phyloP scores from a whole-genome alignment of 352 stramenopile genomes.

The Pythium diclinum region DNA sequence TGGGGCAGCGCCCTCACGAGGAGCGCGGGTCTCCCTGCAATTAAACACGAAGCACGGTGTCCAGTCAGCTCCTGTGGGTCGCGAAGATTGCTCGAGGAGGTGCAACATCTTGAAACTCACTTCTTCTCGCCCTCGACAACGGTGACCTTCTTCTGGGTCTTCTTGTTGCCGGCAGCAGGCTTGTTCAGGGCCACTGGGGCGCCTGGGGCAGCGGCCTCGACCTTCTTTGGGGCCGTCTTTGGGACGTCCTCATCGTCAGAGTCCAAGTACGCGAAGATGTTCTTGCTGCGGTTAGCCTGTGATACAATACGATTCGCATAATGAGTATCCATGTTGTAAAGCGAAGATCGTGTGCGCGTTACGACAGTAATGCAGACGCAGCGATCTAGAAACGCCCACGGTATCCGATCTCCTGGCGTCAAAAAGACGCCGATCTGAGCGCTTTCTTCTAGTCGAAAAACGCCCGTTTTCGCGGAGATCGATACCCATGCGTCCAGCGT shows the following conservation, averaged over 20 bases:
- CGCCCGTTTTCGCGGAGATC: neutral
- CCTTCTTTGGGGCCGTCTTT: slow-evolving; percentile 44
- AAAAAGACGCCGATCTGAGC: neutral
- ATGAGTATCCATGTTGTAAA: neutral
- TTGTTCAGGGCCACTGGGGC: slow-evolving; percentile 76
- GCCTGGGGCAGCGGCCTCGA: slow-evolving; percentile 38
- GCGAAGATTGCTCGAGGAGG: neutral
- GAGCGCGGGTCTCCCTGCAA: slow-evolving; percentile 33
- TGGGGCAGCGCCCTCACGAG: slow-evolving; percentile 42
- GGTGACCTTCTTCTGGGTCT: slow-evolving; percentile 55
- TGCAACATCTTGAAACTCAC: slow-evolving; percentile 18
- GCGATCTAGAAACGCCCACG: neutral
- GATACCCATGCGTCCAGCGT: neutral
- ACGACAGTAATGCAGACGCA: slow-evolving; percentile 6
- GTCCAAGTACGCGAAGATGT: slow-evolving; percentile 46
- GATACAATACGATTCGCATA: slow-evolving; percentile 1
- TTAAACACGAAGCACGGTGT: neutral
- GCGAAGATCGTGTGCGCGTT: neutral
- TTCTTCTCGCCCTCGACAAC: slow-evolving; percentile 40
- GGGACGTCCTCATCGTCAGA: slow-evolving; percentile 43
- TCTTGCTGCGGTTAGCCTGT: slow-evolving; percentile 36
- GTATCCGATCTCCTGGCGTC: neutral
- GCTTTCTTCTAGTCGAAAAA: neutral
- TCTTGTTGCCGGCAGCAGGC: slow-evolving; percentile 82
- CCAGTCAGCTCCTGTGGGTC: neutral